Conservation (phyloP, 2,329 filamentous ascomycete species). For the Fusarium subglutinans region DNA sequence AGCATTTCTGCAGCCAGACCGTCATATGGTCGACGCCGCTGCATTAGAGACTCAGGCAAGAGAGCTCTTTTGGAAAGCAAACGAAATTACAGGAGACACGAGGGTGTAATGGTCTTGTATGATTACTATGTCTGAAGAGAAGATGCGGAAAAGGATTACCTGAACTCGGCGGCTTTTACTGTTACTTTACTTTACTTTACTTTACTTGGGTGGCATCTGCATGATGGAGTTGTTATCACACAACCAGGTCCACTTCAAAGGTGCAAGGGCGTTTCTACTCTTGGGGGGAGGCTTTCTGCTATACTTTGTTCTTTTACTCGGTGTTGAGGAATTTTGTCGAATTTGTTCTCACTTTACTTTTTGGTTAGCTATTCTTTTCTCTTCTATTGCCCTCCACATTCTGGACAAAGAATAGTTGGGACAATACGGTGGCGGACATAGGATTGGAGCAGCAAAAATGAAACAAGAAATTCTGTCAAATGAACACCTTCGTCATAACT, state of each 20-base stretch:
- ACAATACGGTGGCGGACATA: slow-evolving; percentile 11
- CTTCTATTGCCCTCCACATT: slow-evolving; percentile 6
- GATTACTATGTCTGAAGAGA: slow-evolving; percentile 16
- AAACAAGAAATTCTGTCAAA: slow-evolving; percentile 1
- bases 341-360: not conserved
- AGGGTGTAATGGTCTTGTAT: slow-evolving; percentile 35
- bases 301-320: not conserved
- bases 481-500: not conserved
- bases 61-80: slow-evolving; percentile 10
- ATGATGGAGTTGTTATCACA: slow-evolving; percentile 28
- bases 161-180: not conserved
- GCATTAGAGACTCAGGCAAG: slow-evolving; percentile 8
- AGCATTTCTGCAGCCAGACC: slow-evolving; percentile 9
- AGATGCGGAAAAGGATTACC: slow-evolving; percentile 1
- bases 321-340: slow-evolving; percentile 1
- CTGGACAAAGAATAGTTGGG: not conserved
- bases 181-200: not conserved
- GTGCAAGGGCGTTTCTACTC: slow-evolving; percentile 18
- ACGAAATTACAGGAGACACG: slow-evolving; percentile 3
- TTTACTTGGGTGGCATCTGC: slow-evolving; percentile 15
- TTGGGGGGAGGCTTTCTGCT: not conserved
- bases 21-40: slow-evolving; percentile 7
- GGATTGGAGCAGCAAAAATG: slow-evolving; percentile 12
- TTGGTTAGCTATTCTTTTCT: not conserved
- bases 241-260: slow-evolving; percentile 7